Evolutionary conservation across 495 filamentous ascomycete species (phyloP), one percentile per base, ranked within the genome.

Genomic region (Bacidia gigantensis): DNA sequence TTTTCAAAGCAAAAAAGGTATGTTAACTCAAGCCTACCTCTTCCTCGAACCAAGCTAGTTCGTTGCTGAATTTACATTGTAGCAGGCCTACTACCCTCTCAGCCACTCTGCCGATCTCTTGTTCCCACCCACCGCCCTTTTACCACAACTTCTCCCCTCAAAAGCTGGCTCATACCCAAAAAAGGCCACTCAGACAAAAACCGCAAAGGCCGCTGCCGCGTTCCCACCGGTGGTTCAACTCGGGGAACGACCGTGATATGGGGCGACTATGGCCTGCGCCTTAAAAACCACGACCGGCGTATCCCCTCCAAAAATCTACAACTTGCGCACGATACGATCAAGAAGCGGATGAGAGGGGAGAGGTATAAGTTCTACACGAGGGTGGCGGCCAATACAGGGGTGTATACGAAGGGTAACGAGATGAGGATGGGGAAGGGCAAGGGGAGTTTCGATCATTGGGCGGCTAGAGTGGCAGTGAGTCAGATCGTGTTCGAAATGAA

Each of bases 341-440:
- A 86, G 64, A 75, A 77, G 57, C 77, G 89, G 55, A 66, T 99
- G 48, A 76, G 93, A 70, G 93, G 93, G 24, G 83, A 95, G 77
- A 86, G 87, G 58, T 99, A 90, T 66, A 78, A 84, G 40, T 66
- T 99, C 47, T 99, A 90, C 69, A 94, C 83, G 72, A 76, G 93
- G 50, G 81, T 97, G 23, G 79, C 79, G 54, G 89, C 88, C 53
- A 95, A 89, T 65, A 84, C 95, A 55, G 90, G 89, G 62, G 92
- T 99, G 11, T 99, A 89, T 69, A 84, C 86, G 49, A 89, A 81
- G 65, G 92, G 92, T 23, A 97, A 97, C 61, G 92, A 99, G 67
- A 83, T 82, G 58, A 82, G 93, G 74, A 99, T 99, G 92, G 93
- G 92, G 68, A 97, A 95, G 72, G 92, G 92, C 65, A 99, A 97